A percentile compares a stretch with the other conserved stretches of the same genome.
Conservation (phyloP, 805 yeast genomes). For the Kurtzmaniella cleridarum region DNA sequence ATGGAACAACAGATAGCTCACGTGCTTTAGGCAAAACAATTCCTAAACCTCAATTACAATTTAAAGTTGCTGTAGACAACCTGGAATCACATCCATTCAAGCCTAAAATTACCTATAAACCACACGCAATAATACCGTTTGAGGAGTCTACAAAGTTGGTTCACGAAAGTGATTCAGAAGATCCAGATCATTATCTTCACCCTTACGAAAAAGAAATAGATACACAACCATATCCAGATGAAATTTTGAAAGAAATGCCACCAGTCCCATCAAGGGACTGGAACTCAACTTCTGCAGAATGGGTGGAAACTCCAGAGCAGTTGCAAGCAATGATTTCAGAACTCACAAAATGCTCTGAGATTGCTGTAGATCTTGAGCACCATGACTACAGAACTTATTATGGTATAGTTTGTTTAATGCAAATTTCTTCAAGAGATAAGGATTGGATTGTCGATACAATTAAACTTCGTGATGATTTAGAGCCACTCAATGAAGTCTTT, state of each 20-base stretch:
- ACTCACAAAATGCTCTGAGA: slow-evolving; percentile 47
- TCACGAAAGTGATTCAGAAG: slow-evolving; percentile 27
- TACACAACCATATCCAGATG: slow-evolving; percentile 60
- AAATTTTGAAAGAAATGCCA: slow-evolving; percentile 33
- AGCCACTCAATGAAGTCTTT: slow-evolving; percentile 63
- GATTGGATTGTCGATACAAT: slow-evolving; percentile 90
- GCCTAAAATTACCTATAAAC: slow-evolving; percentile 70
- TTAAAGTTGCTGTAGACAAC: slow-evolving; percentile 59
- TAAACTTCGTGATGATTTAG: slow-evolving; percentile 66
- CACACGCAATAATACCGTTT: slow-evolving; percentile 56
- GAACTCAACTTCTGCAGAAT: slow-evolving; percentile 57
- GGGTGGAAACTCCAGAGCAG: slow-evolving; percentile 61
- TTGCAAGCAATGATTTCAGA: slow-evolving; percentile 51
- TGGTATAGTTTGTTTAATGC: slow-evolving; percentile 92
- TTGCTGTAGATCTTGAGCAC: slow-evolving; percentile 95
- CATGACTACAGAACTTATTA: slow-evolving; percentile 87
- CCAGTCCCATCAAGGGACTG: slow-evolving; percentile 59
- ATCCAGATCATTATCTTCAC: slow-evolving; percentile 62
- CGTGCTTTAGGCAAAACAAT: slow-evolving; percentile 16
- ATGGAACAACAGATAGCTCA: slow-evolving; percentile 21
- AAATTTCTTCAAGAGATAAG: slow-evolving; percentile 70
- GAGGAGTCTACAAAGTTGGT: slow-evolving; percentile 40
- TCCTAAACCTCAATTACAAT: slow-evolving; percentile 64
- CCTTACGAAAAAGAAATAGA: slow-evolving; percentile 79
- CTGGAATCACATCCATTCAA: slow-evolving; percentile 65